Evolutionary conservation across 164 flowering plant species (phyloP).

Genomic region (Warburgia ugandensis): DNA sequence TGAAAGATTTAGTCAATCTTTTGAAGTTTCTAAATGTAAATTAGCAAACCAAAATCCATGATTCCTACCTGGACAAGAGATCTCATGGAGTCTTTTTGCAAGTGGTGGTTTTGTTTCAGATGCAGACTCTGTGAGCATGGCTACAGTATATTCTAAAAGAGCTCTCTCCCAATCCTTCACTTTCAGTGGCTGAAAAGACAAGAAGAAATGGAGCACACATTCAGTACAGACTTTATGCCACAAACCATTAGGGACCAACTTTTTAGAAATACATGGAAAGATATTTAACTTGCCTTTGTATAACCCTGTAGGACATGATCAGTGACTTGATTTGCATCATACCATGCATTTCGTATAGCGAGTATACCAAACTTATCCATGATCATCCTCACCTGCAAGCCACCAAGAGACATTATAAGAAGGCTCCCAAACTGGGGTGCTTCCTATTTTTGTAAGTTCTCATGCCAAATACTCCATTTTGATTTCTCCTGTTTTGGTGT

Average conservation of each 20-base stretch:
- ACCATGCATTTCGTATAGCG: constrained; percentile 71
- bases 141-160: constrained; percentile 56
- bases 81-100: constrained; percentile 56
- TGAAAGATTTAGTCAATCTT: too few relatives aligned
- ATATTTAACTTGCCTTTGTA: constrained; percentile 68
- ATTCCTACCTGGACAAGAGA: constrained; percentile 75
- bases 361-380: constrained; percentile 74
- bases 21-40: too few relatives aligned
- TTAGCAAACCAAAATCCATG: not conserved
- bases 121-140: constrained; percentile 48
- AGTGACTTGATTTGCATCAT: constrained; percentile 51
- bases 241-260: too few relatives aligned
- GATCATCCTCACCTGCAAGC: constrained; percentile 56
- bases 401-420: not conserved
- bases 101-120: constrained; percentile 50
- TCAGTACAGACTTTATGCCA: too few relatives aligned
- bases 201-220: too few relatives aligned
- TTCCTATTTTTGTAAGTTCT: too few relatives aligned
- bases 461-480: too few relatives aligned
- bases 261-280: too few relatives aligned
- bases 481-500: too few relatives aligned
- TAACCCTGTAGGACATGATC: constrained; percentile 65
- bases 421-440: too few relatives aligned
- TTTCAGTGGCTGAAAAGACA: constrained; percentile 64
- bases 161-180: constrained; percentile 83